Evolutionary conservation across 768 basidiomycete genomes (phyloP).

Genomic region (Boletus edulis): DNA sequence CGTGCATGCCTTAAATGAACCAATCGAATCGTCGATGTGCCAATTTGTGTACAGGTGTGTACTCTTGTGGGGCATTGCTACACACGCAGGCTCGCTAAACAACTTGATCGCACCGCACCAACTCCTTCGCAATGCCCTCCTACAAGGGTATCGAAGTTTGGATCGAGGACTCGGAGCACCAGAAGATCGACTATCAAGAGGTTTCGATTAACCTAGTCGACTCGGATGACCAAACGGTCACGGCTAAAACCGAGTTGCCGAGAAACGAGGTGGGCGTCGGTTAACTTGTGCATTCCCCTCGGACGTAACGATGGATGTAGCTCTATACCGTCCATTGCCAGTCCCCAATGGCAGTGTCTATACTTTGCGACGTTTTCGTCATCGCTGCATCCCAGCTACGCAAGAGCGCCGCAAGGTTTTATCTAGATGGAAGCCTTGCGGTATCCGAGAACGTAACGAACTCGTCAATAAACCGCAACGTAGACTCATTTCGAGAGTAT

Average conservation of each 20-base stretch:
- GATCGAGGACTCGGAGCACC: conserved; percentile 14
- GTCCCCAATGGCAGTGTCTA: conserved; percentile 11
- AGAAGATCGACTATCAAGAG: conserved; percentile 1
- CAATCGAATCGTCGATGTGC: not conserved
- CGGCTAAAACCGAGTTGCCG: conserved; percentile 6
- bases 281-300: not conserved
- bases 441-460: not conserved
- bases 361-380: conserved; percentile 18
- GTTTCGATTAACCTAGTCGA: conserved; percentile 10
- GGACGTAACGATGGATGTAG: not conserved
- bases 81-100: not conserved
- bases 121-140: conserved; percentile 12
- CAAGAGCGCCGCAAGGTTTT: conserved; percentile 12
- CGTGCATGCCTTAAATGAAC: not conserved
- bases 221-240: conserved; percentile 5
- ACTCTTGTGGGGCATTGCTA: not conserved
- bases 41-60: conserved; percentile 7
- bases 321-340: conserved; percentile 16
- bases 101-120: not conserved
- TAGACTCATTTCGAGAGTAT: not conserved
- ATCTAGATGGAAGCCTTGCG: conserved; percentile 5
- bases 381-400: not conserved
- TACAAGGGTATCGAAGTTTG: conserved; percentile 16
- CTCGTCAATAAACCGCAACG: conserved; percentile 5
- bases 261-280: conserved; percentile 8